These are phyloP conservation scores for Panellus pusillus DNA, from an alignment of 768 basidiomycete genomes.

Conservation along the genomic window DNA sequence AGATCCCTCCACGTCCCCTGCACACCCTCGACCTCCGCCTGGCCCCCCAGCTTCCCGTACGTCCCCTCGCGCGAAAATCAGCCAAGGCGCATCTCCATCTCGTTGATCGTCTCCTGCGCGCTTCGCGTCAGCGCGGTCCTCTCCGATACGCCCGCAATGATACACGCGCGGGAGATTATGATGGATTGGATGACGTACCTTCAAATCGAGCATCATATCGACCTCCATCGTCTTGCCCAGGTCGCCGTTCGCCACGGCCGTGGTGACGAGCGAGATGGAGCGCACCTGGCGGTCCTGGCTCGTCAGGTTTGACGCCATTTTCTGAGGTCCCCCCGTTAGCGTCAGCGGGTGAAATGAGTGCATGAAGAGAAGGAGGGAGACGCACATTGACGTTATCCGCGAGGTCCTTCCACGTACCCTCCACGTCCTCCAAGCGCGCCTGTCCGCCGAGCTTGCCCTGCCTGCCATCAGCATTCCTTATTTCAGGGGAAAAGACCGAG, in stretches of 20 bases:
- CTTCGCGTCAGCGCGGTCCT: slow-evolving; percentile 88
- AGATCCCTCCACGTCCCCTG: slow-evolving; percentile 23
- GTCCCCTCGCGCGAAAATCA: slow-evolving; percentile 20
- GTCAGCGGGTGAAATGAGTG: no score
- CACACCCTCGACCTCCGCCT: slow-evolving; percentile 19
- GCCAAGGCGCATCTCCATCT: slow-evolving; percentile 14
- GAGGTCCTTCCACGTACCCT: slow-evolving; percentile 84
- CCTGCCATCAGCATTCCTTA: slow-evolving; percentile 53
- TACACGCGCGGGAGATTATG: no score
- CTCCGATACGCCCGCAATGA: no score
- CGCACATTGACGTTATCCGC: slow-evolving; percentile 62
- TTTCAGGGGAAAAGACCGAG: slow-evolving; percentile 43
- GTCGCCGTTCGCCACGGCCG: slow-evolving; percentile 19
- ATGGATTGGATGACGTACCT: slow-evolving; percentile 30
- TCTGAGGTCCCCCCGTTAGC: slow-evolving; percentile 46
- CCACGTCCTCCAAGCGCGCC: slow-evolving; percentile 84
- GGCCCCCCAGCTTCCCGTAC: slow-evolving; percentile 18
- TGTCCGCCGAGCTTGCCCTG: slow-evolving; percentile 92
- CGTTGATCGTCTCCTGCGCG: slow-evolving; percentile 40
- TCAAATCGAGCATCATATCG: slow-evolving; percentile 17
- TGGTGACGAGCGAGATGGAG: slow-evolving; percentile 19
- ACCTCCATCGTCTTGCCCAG: slow-evolving; percentile 18
- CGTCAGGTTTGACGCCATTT: slow-evolving; percentile 64
- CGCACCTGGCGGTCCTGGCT: slow-evolving; percentile 21
- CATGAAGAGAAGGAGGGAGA: slow-evolving; percentile 39